Evolutionary conservation across 805 yeast genomes (phyloP).

Genomic region (Hanseniaspora occidentalis): DNA sequence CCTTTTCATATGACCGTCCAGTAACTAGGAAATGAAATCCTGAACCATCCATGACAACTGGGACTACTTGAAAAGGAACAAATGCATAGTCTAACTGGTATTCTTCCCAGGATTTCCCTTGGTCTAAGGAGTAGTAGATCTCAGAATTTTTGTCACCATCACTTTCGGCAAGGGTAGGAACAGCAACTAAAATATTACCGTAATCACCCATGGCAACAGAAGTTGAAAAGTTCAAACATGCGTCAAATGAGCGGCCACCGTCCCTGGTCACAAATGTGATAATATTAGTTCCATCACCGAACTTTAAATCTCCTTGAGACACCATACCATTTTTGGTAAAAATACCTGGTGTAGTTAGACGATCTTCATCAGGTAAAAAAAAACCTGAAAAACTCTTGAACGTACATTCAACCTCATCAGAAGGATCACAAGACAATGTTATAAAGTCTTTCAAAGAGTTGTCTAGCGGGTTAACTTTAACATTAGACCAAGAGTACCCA

Average conservation of each 20-base stretch:
- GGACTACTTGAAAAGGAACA: conserved; percentile 27
- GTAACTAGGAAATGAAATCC: conserved; percentile 34
- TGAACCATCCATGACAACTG: conserved; percentile 61
- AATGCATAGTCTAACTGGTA: conserved; percentile 34
- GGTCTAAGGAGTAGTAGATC: conserved; percentile 50
- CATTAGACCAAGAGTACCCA: conserved; percentile 5
- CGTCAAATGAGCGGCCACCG: conserved; percentile 65
- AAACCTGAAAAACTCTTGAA: conserved; percentile 23
- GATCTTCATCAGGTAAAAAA: conserved; percentile 20
- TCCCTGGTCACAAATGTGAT: conserved; percentile 58
- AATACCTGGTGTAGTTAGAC: conserved; percentile 12
- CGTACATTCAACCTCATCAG: conserved; percentile 20
- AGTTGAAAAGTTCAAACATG: conserved; percentile 39
- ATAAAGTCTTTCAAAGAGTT: no score
- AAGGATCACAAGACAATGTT: conserved; percentile 21
- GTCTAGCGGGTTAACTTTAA: conserved; percentile 1
- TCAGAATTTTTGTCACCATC: conserved; percentile 26
- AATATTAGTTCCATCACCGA: conserved; percentile 22
- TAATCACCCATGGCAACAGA: conserved; percentile 58
- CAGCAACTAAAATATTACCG: conserved; percentile 59
- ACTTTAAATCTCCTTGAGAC: conserved; percentile 31
- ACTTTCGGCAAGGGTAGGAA: conserved; percentile 30
- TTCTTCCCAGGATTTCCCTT: conserved; percentile 55
- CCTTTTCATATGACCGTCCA: conserved; percentile 2
- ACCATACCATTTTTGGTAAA: conserved; percentile 2